Evolutionary conservation across 2,329 filamentous ascomycete genomes (phyloP), one percentile per base, ranked within the genome.

Genomic region (Monosporascus sp.): DNA sequence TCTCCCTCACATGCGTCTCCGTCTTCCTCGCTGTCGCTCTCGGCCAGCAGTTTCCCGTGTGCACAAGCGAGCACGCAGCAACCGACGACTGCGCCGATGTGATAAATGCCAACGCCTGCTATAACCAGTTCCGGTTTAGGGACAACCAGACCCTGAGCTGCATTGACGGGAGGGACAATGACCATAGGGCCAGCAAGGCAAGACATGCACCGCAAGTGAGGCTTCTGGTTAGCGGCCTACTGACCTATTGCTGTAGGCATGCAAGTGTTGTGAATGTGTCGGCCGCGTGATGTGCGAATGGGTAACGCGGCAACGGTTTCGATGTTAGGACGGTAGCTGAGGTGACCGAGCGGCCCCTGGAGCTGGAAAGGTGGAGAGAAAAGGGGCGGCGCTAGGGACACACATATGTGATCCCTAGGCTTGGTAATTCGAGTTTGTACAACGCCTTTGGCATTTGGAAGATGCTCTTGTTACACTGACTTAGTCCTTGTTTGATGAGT

Each of bases 51-150:
- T 50, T 59, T 7, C 61, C 65, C 1, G 68, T 63, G 17, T 73
- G 70, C 57, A 70, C 65, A 17, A 51, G 51, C 18, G 69, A 72
- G 18, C 64, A 72, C 8, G 66, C 66, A 2, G 60, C 58, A 2
- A 69, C 65, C 11, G 68, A 72, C 46, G 70, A 73, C 28, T 73
- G 71, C 48, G 68, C 69, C 18, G 68, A 65, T 37, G 71, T 73
- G 35, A 69, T 72, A 55, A 69, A 73, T 47, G 68, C 71, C 18
- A 70, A 65, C 47, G 71, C 71, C 26, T 73, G 71, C 62, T 73
- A 73, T 59, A 73, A 73, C 59, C 62, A 71, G 57, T 72, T 66
- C 59, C 59, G 69, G 5, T 73, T 69, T 58, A 62, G 53, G 5
- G 58, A 59, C 51, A 52, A 66, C 8, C 68, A 67, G 49, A 73